Evolutionary conservation across 495 filamentous ascomycete genomes (phyloP), one percentile per base, ranked within the genome.

Genomic region (Aspergillus nanangensis): DNA sequence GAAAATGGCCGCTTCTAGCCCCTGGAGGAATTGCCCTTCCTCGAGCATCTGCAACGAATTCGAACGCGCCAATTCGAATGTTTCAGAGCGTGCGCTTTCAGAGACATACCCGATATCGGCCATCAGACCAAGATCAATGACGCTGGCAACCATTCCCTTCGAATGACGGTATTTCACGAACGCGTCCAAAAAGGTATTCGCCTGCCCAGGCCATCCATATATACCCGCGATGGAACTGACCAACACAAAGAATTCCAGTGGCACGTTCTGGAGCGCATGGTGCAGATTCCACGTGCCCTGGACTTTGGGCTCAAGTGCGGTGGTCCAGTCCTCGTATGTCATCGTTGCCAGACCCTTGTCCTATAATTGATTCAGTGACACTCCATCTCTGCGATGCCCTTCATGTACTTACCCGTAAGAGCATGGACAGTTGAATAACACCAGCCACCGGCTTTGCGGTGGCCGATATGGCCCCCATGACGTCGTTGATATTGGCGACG

Each of bases 231-330:
- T 47, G 1, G 64, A 69, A 15, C 60, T 62, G 19, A 69, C 55
- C 23, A 75, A 53, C 25, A 70, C 45, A 54, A 77, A 77, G 58
- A 77, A 79, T 47, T 73, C 69, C 8, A 73, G 51, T 1, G 52
- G 47, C 0, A 19, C 13, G 8, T 34, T 7, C 31, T 32, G 14
- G 0, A 81, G 66, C 4, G 62, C 58, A 34, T 75, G 58, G 57
- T 84, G 80, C 34, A 84, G 70, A 57, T 81, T 74, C 63, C 60
- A 69, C 0, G 70, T 63, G 2, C 72, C 75, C 5, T 64, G 32
- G 1, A 69, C 63, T 50, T 77, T 77, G 33, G 72, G 69, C 3
- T 38, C 38, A 0, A 67, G 47, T 0, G 64, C 57, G 1, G 47
- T 51, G 0, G 42, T 51, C 60, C 67, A 72, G 20, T 71, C 60